Evolutionary conservation across 176 grass and related monocot species (phyloP).

Genomic region (Sorghum bicolor): Sorghum_bicolor_NCBIv3 NC_012870.2:73178501-73179000

Average conservation of each 20-base stretch:
- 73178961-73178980: background rate
- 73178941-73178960: background rate
- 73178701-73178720: constrained; percentile 11
- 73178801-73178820: constrained; percentile 85
- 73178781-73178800: constrained; percentile 93
- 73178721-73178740: background rate
- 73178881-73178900: constrained; percentile 37
- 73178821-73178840: constrained; percentile 85
- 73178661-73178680: constrained; percentile 92
- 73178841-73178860: constrained; percentile 90
- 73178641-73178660: constrained; percentile 98
- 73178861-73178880: constrained; percentile 88
- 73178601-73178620: constrained; percentile 96
- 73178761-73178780: constrained; percentile 90
- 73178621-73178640: constrained; percentile 75
- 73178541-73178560: constrained; percentile 22
- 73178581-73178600: constrained; percentile 92
- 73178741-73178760: constrained; percentile 30
- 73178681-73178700: constrained; percentile 39
- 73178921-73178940: constrained; percentile 32
- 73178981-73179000: constrained; percentile 80
- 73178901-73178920: background rate
- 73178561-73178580: constrained; percentile 66
- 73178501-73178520: background rate
- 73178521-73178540: background rate